Evolutionary conservation across 768 basidiomycete genomes (phyloP), one percentile per base, ranked within the genome.

Genomic region (Sarcomyxa edulis): DNA sequence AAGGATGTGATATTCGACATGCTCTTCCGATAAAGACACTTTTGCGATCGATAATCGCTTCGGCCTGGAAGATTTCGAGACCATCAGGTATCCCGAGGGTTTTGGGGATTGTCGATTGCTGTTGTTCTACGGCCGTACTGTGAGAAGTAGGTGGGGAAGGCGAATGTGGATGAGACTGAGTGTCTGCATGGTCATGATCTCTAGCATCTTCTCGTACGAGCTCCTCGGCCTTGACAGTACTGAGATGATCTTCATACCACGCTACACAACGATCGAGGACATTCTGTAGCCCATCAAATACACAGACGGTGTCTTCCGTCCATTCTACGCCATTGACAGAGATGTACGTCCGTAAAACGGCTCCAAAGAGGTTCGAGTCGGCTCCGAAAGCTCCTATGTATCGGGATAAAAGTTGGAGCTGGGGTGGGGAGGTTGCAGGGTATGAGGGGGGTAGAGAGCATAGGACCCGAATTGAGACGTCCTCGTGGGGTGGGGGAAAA

Each of bases 11-110:
- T 52, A 95, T 83, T 30, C 65, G 66, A 56, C 89, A 90, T 1
- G 91, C 90, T 15, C 91, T 75, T 7, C 92, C 93, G 6, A 95
- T 68, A 50, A 97, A 96, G 1, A 71, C 69, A 45, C 86, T 90
- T 56, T 86, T 94, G 19, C 92, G 71, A 57, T 95, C 94, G 6
- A 74, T 64, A 39, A 97, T 90, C 1, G 94, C 77, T 40, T 90
- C 87, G 0, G 86, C 77, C 30, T 78, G 72, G 41, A 75, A 61
- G 9, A 97, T 72, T 32, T 74, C 59, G n/a, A 90, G 62, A 1
- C 76, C 84, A 14, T 71, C 68, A 0, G 84, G 84, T 12, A 82
- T 55, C 6, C 26, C 29, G 29, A 9, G 21, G 36, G 34, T n/a
- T n/a, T n/a, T n/a, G n/a, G n/a, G n/a, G n/a, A n/a, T n/a, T n/a